Conservation (phyloP, 495 filamentous ascomycete species). For the Pseudoneurospora amorphoporcata region DNA sequence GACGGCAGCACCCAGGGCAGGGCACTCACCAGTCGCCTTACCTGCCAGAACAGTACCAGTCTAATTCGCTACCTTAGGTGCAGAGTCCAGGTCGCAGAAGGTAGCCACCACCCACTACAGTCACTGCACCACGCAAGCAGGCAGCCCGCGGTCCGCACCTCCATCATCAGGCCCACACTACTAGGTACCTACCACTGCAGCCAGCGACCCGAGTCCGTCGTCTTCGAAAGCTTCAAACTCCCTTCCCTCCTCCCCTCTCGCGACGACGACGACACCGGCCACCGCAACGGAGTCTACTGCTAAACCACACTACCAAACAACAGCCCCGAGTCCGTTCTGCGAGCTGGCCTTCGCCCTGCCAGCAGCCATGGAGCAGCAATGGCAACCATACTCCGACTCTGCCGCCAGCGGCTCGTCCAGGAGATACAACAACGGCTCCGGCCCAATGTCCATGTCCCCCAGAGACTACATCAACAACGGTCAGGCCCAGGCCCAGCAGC, state of each 20-base stretch:
- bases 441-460: slow-evolving; percentile 33
- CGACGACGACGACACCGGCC: not conserved
- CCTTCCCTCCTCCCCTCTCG: not conserved
- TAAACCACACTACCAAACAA: slow-evolving; percentile 1
- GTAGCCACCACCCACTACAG: not conserved
- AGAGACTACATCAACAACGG: slow-evolving; percentile 29
- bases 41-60: not conserved
- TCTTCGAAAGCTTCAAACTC: slow-evolving; percentile 10
- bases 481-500: slow-evolving; percentile 27
- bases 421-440: slow-evolving; percentile 38
- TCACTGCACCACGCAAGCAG: not conserved
- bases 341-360: slow-evolving; percentile 8
- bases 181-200: slow-evolving; percentile 10
- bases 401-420: slow-evolving; percentile 32
- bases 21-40: not conserved
- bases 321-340: slow-evolving; percentile 1
- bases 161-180: slow-evolving; percentile 1
- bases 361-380: slow-evolving; percentile 45
- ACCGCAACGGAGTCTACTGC: slow-evolving; percentile 2
- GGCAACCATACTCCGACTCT: slow-evolving; percentile 41
- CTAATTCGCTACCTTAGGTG: not conserved
- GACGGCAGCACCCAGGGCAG: not conserved
- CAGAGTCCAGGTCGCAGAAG: not conserved
- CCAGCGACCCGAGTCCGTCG: slow-evolving; percentile 7
- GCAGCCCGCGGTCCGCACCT: not conserved